phyloP scores from a whole-genome alignment of 2,329 filamentous ascomycete species.

The Neophaeococcomyces mojaviensis region DNA sequence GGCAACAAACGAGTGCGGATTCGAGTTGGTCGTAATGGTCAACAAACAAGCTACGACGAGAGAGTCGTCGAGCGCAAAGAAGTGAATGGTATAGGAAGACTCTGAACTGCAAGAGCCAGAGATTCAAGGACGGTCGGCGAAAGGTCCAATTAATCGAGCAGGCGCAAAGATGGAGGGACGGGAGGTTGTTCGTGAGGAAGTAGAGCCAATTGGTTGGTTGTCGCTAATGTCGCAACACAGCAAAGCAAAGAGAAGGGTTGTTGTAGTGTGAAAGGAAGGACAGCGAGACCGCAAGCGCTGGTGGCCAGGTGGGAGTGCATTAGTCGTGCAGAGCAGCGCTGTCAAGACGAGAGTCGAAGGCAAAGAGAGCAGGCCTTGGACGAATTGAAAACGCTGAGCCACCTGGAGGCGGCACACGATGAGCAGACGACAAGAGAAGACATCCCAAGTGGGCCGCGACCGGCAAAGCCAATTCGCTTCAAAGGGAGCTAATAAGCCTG shows the following conservation, averaged over 20 bases:
- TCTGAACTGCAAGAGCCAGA: background rate
- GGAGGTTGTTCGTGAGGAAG: background rate
- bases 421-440: too few relatives aligned
- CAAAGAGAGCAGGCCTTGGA: background rate
- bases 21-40: slow-evolving; percentile 5
- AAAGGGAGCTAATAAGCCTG: too few relatives aligned
- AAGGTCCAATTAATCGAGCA: background rate
- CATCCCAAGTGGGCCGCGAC: too few relatives aligned
- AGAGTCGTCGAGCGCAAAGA: slow-evolving; percentile 2
- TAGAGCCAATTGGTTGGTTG: slow-evolving; percentile 1
- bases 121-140: background rate
- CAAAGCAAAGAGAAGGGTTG: background rate
- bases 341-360: background rate
- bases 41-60: background rate
- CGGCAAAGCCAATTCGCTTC: too few relatives aligned
- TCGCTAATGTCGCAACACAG: background rate
- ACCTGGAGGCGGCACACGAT: too few relatives aligned
- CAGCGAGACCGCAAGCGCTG: background rate
- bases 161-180: background rate
- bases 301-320: background rate
- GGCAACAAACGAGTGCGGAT: slow-evolving; percentile 1
- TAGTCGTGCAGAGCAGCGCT: background rate
- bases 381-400: background rate
- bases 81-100: background rate
- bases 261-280: background rate